phyloP scores from a whole-genome alignment of 495 filamentous ascomycete genomes.

The Hypoxylon cercidicola region DNA sequence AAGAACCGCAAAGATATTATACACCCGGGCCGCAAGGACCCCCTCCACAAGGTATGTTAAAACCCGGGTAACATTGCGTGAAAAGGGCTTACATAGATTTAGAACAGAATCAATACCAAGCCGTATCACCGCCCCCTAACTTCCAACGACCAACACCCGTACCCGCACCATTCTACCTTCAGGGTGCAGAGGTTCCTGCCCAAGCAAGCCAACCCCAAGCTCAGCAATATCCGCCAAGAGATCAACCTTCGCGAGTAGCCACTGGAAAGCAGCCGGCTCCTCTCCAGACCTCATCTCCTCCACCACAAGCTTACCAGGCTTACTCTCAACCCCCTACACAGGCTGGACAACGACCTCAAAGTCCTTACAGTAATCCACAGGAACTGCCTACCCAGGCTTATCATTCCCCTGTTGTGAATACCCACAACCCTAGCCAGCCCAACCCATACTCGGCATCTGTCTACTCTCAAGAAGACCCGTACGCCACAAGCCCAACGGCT shows the following conservation, averaged over 20 bases:
- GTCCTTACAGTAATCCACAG: conserved; percentile 80
- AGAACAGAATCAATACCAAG: conserved; percentile 55
- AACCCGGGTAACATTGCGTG: conserved; percentile 18
- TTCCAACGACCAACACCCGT: conserved; percentile 55
- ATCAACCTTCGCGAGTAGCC: conserved; percentile 56
- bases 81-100: conserved; percentile 43
- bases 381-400: conserved; percentile 87
- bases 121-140: conserved; percentile 58
- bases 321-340: conserved; percentile 57
- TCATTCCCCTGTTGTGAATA: conserved; percentile 77
- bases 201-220: conserved; percentile 44
- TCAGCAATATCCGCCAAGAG: conserved; percentile 52
- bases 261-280: conserved; percentile 58
- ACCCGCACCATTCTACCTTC: conserved; percentile 58
- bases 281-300: conserved; percentile 58
- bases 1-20: conserved; percentile 77
- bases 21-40: conserved; percentile 62
- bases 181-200: conserved; percentile 56
- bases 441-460: conserved; percentile 67
- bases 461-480: conserved; percentile 69
- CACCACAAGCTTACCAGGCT: conserved; percentile 49
- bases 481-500: conserved; percentile 47
- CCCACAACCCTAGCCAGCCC: conserved; percentile 57
- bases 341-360: conserved; percentile 68
- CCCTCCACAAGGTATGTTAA: conserved; percentile 49